Base-by-base conservation (phyloP, 345 rosid genomes). In the Toxicodendron radicans region DNA sequence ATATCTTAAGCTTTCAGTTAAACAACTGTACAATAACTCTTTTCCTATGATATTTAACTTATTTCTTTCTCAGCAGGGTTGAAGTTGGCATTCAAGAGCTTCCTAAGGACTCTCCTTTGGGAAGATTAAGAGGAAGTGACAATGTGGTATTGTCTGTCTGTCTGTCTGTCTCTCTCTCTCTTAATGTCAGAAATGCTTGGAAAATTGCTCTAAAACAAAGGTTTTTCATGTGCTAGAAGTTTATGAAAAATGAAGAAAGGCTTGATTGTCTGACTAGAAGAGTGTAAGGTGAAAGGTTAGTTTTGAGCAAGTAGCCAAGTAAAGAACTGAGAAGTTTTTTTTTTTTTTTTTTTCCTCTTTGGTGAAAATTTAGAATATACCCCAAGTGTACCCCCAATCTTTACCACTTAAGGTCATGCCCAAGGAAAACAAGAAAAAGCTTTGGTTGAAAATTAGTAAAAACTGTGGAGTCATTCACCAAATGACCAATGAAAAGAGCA, bases 21-120 rank as follows among this genome's bases (percentile, higher is more conserved):
- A 21, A 24, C 35, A 11, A 52, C 57, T 3, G 4, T 14, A 27
- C n/a, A 8, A 7, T 14, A 12, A 41, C 3, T 61, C 64, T 32
- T 30, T 70, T 73, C 49, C 46, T 66, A 32, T 52, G 41, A 24
- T 32, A 38, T 54, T 51, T 41, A 23, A 9, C 38, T 45, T 23
- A 2, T 27, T 58, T 58, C 59, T 70, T 76, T 75, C 27, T 75
- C 75, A 58, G 75, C 77, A 95, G 99, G 59, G 90, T 94, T 80
- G 87, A 86, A 68, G 99, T 95, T 70, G 99, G 99, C 61, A 86
- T 95, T 80, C 90, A 90, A 85, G 99, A 95, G 81, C 90, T 95
- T 73, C 75, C 97, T 1, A 88, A 79, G 83, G 85, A 86, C 68
- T 91, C 97, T 10, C 81, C 99, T 59, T 63, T 92, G 84, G 99